Evolutionary conservation across 805 yeast genomes (phyloP).

Genomic region (Metschnikowia dekortorum): DNA sequence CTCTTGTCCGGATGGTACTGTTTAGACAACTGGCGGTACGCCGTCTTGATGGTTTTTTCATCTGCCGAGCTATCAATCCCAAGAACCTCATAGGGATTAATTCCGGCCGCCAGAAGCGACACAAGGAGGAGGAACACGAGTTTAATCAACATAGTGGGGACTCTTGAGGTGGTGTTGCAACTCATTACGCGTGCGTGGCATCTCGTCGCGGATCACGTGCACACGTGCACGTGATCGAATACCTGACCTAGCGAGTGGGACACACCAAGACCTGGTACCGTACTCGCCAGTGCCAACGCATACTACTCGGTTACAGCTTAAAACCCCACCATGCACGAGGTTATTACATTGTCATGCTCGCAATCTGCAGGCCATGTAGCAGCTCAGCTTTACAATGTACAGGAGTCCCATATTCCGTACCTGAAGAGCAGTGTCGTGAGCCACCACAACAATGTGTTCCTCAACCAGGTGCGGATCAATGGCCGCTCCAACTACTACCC

Average conservation of each 20-base stretch:
- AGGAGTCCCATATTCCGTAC: constrained; percentile 64
- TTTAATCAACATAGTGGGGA: background rate
- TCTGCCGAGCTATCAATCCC: constrained; percentile 67
- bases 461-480: constrained; percentile 16
- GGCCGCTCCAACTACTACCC: constrained; percentile 62
- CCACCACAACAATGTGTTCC: constrained; percentile 44
- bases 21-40: constrained; percentile 76
- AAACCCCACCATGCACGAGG: constrained; percentile 37
- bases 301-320: background rate
- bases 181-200: background rate
- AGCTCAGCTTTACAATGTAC: constrained; percentile 78
- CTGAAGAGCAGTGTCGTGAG: constrained; percentile 37
- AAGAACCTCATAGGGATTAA: constrained; percentile 56
- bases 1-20: constrained; percentile 96
- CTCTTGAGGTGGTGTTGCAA: background rate
- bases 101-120: constrained; percentile 16
- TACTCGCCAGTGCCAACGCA: no score
- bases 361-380: constrained; percentile 70
- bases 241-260: background rate
- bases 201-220: background rate
- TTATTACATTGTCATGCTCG: constrained; percentile 68
- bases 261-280: background rate
- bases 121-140: constrained; percentile 5
- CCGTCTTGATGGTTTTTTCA: constrained; percentile 79
- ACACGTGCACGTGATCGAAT: background rate